A percentile compares a stretch with the other conserved stretches of the same genome.
These are phyloP conservation scores for Aspergillus texensis DNA, from an alignment of 2,329 filamentous ascomycete species.

Conservation along the genomic window DNA sequence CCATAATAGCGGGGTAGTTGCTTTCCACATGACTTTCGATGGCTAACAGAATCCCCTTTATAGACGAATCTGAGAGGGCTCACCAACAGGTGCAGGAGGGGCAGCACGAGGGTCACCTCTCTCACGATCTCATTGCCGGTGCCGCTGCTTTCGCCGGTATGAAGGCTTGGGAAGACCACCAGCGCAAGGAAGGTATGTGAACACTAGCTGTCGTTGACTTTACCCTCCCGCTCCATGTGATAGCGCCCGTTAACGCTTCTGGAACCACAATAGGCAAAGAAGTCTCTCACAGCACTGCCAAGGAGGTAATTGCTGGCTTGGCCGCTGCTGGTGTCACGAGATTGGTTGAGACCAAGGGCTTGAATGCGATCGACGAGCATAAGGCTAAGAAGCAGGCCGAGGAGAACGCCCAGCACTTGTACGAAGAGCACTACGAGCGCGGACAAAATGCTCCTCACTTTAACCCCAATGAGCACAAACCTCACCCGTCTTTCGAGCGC, in stretches of 20 bases:
- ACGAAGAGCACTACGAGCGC: conserved; percentile 63
- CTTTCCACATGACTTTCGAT: not conserved
- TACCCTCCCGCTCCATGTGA: not conserved
- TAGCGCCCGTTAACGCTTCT: not conserved
- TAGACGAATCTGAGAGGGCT: conserved; percentile 56
- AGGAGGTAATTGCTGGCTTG: conserved; percentile 73
- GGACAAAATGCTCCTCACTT: conserved; percentile 52
- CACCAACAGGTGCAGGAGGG: conserved; percentile 58
- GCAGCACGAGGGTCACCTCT: conserved; percentile 64
- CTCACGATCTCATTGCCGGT: conserved; percentile 74
- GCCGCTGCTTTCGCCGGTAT: conserved; percentile 78
- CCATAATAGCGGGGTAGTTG: not conserved
- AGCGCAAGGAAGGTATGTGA: conserved; percentile 66
- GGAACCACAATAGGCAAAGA: conserved; percentile 58
- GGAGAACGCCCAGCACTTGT: conserved; percentile 61
- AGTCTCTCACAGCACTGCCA: conserved; percentile 74
- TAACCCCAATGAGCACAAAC: conserved; percentile 47
- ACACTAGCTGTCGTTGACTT: not conserved
- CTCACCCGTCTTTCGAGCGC: no score
- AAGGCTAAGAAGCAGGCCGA: conserved; percentile 42
- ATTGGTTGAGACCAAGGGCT: conserved; percentile 71
- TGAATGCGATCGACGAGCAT: conserved; percentile 61
- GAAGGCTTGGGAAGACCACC: conserved; percentile 76
- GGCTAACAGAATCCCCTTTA: conserved; percentile 4
- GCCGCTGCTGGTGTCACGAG: conserved; percentile 77